Percentiles rank a stretch among this genome's conserved stretches.
phyloP scores from a whole-genome alignment of 495 filamentous ascomycete genomes.

The Penicillium taxi region DNA sequence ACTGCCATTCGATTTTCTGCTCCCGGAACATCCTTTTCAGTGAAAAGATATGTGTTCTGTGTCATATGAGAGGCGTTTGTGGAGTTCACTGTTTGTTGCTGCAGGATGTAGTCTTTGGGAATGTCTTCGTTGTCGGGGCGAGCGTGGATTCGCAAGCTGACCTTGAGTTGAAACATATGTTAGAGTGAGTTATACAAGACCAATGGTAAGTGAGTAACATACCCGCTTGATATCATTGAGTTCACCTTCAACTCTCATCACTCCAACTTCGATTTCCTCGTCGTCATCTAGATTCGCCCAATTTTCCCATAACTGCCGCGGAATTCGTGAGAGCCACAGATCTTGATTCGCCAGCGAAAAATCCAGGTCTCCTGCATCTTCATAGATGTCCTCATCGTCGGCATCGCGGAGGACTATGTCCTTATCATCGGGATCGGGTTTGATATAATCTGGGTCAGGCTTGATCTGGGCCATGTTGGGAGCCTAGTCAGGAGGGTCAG shows the following conservation, averaged over 20 bases:
- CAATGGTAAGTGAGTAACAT: constrained; percentile 2
- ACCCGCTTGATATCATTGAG: constrained; percentile 48
- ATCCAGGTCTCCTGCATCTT: constrained; percentile 81
- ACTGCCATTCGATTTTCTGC: constrained; percentile 34
- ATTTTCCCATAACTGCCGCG: constrained; percentile 67
- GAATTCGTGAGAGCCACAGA: constrained; percentile 69
- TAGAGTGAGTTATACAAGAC: not conserved
- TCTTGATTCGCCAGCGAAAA: constrained; percentile 52
- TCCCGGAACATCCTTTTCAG: constrained; percentile 24
- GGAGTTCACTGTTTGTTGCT: constrained; percentile 44
- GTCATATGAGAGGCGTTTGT: constrained; percentile 41
- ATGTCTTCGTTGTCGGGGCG: constrained; percentile 54
- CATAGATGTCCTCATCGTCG: constrained; percentile 70
- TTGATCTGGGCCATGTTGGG: constrained; percentile 33
- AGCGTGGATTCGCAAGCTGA: constrained; percentile 46
- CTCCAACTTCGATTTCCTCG: constrained; percentile 64
- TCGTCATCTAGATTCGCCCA: constrained; percentile 53
- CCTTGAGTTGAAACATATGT: constrained; percentile 15
- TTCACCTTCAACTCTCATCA: constrained; percentile 55
- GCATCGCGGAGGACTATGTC: constrained; percentile 49
- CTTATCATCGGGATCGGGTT: constrained; percentile 57
- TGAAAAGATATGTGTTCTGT: constrained; percentile 65
- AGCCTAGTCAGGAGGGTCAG: not conserved
- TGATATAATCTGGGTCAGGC: constrained; percentile 44
- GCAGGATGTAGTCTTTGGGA: constrained; percentile 76